Percentiles rank a stretch among this genome's conserved stretches.
Conservation (phyloP, 176 grass and related monocot species). For the Carex scoparia region DNA sequence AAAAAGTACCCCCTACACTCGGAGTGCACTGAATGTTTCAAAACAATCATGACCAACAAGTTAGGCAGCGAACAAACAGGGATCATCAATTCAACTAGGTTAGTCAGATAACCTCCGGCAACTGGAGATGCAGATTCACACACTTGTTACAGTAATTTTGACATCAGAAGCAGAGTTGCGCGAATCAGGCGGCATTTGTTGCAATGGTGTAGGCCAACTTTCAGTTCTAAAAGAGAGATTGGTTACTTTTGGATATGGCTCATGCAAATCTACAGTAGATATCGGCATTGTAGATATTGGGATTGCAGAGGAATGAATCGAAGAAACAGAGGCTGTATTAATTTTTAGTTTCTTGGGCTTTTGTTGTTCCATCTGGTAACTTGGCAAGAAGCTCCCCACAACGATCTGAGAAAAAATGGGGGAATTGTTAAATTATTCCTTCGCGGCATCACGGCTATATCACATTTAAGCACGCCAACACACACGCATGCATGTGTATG, state of each 20-base stretch:
- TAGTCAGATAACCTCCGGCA: neutral
- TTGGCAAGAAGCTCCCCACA: slow-evolving; percentile 78
- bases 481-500: neutral
- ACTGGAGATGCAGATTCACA: slow-evolving; percentile 21
- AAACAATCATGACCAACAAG: slow-evolving; percentile 12
- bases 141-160: slow-evolving; percentile 41
- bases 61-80: slow-evolving; percentile 16
- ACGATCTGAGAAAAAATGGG: slow-evolving; percentile 49
- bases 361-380: slow-evolving; percentile 67
- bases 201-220: slow-evolving; percentile 52
- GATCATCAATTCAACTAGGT: slow-evolving; percentile 9
- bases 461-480: neutral
- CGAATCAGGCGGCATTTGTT: slow-evolving; percentile 28
- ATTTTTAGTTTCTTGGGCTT: slow-evolving; percentile 61
- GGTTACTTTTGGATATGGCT: slow-evolving; percentile 34
- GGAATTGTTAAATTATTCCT: neutral
- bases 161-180: slow-evolving; percentile 40
- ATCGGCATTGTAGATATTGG: slow-evolving; percentile 33
- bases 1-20: neutral
- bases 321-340: slow-evolving; percentile 6
- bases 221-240: slow-evolving; percentile 39
- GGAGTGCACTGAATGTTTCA: neutral
- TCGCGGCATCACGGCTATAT: neutral
- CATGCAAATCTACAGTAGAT: slow-evolving; percentile 39
- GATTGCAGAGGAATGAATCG: slow-evolving; percentile 30